phyloP scores from a whole-genome alignment of 768 basidiomycete species.

The Tulasnella calospora region DNA sequence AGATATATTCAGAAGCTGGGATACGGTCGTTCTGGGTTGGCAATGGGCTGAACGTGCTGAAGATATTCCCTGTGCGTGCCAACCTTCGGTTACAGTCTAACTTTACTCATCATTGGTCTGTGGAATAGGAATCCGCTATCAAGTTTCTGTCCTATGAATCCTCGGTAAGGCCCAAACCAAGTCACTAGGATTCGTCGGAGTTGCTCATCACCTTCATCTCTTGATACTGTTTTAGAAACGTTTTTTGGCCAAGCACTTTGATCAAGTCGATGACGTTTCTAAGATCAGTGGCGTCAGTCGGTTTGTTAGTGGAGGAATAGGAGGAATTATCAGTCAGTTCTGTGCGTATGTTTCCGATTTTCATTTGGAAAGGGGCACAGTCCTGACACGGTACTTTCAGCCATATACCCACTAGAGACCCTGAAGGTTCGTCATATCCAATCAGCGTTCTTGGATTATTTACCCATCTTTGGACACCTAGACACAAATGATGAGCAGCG shows the following conservation, averaged over 20 bases:
- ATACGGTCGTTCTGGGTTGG: constrained; percentile 96
- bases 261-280: constrained; percentile 80
- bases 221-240: constrained; percentile 63
- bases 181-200: neutral
- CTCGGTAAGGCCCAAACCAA: constrained; percentile 52
- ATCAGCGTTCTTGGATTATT: neutral
- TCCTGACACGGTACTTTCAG: constrained; percentile 41
- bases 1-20: constrained; percentile 87
- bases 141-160: constrained; percentile 96
- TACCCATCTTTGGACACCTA: constrained; percentile 29
- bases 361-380: constrained; percentile 17
- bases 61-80: constrained; percentile 71
- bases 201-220: neutral
- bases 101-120: neutral
- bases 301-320: constrained; percentile 92
- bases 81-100: neutral
- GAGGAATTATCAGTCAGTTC: constrained; percentile 89
- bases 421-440: constrained; percentile 58
- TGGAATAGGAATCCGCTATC: constrained; percentile 79
- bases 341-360: constrained; percentile 45
- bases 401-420: constrained; percentile 95
- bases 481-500: constrained; percentile 97
- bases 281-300: constrained; percentile 88
- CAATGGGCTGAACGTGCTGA: constrained; percentile 81
- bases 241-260: constrained; percentile 85